Base-by-base conservation (phyloP, 768 basidiomycete genomes). In the Leccinum variicolor region DNA sequence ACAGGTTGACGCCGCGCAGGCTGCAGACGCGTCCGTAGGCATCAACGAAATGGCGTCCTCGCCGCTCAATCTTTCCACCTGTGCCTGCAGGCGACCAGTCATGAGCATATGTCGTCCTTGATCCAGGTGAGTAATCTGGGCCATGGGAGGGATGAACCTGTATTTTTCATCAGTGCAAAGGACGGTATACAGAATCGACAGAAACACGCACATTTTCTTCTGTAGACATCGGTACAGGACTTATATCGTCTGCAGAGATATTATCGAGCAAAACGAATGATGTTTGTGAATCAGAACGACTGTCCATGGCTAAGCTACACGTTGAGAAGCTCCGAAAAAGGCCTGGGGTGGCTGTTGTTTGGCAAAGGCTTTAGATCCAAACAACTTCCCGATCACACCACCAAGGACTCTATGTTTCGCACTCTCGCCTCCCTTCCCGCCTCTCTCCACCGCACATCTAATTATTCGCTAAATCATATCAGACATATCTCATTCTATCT, bases 41-140 rank as follows among this genome's bases (percentile, higher is more conserved):
- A 69, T 98, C 95, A 2, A 94, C 75, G 63, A 97, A 91, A 69
- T 97, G 85, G 15, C 92, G 78, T 0, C 94, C 94, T 53, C 83
- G 80, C 1, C 83, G 78, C 31, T 73, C 73, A 23, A 94, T 68
- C 14, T 70, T 70, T 23, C 84, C 84, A 14, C 83, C 85, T 0
- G 83, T 87, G 23, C 77, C 81, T 29, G 68, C 57, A 14, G 55
- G 63, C 10, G 85, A 87, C 90, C 88, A 93, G 66, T 89, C 85
- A 62, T 92, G 90, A 0, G 87, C 89, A 59, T 82, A 89, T 2
- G 84, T 80, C 0, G 72, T 48, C 9, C 65, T 61, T 8, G 77
- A 77, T 4, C 85, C 85, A 4, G 81, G 79, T 5, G 51, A 59
- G 60, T 87, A 85, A 4, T 68, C 66, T 13, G 68, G 57, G 23